Evolutionary conservation across 23 red algal species (phyloP), one percentile per base, ranked within the genome.

Genomic region (Gracilariopsis chorda): DNA sequence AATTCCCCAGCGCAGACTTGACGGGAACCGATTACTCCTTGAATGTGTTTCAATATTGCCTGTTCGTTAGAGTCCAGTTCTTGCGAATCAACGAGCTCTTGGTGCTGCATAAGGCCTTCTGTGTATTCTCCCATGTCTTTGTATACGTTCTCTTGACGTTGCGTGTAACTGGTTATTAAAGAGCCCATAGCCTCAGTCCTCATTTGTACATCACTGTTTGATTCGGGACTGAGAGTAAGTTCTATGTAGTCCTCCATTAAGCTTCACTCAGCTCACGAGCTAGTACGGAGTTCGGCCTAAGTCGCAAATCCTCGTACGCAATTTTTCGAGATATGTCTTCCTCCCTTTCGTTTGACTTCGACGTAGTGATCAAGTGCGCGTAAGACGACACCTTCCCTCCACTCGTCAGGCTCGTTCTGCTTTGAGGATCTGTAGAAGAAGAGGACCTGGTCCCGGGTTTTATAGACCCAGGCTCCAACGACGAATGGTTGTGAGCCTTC

Each of bases 271-370:
- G 55, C 55, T 59, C 49, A 4, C 0, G 21, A 32, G 35, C 46
- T 13, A 82, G 52, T n/a, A 1, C 17, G 0, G 53, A 82, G 0
- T 12, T 63, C 7, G 77, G 77, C 34, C 53, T 5, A 3, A 82
- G 29, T 10, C 77, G 7, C 29, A 82, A 23, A 34, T 82, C 77
- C 37, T 82, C 77, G 52, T 64, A 82, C 4, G 53, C 48, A 34
- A 82, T 35, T 14, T 0, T n/a, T 0, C 24, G 30, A 51, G 19
- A 42, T 0, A 9, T 0, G 49, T 70, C n/a, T 4, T 70, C 25
- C 33, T 35, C 5, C 8, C 8, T 17, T 73, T 29, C 42, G 8
- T 10, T 30, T 17, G 8, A 73, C 67, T 36, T 73, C n/a, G 6
- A 73, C 67, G 8, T 8, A 6, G 33, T 73, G 67, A 35, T 7